Evolutionary conservation across 441 rosid species (phyloP), one percentile per base, ranked within the genome.

Genomic region (Manihot esculenta): DNA sequence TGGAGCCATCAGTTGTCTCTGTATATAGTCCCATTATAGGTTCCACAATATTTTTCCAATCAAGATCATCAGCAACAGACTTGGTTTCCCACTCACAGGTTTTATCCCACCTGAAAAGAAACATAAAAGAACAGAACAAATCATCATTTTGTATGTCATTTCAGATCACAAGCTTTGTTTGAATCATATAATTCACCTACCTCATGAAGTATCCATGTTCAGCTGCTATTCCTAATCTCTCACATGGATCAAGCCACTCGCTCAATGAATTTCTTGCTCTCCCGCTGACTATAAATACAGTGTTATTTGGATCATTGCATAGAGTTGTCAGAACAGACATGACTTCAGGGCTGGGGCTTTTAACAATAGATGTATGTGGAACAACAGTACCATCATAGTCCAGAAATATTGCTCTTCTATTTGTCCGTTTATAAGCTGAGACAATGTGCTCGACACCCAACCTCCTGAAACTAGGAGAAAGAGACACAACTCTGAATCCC

Each of bases 1-100:
- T 84, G 62, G 98, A 89, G 64, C 98, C 98, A 85, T 93, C 96
- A 0, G 98, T 91, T 42, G 98, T 75, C 58, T 93, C 98, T 56
- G 84, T 87, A 74, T 93, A 93, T 14, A 64, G 76, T 74, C 73
- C 82, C 98, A 93, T 91, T 3, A 93, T 74, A 65, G 98, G 98
- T 73, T 91, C 94, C 57, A 86, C 98, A 1, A 84, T 76, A 8
- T 77, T 82, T 73, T 78, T 91, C 98, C 98, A 93, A 73, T 89
- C 97, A 71, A 91, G 88, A 81, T 93, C 92, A 73, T 78, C 84
- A 60, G 81, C 83, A 26, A 79, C 44, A 59, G 80, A 63, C 72
- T 82, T 75, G 65, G 80, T 82, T 80, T 86, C 87, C 98, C 98
- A 93, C 20, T 86, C 88, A 26, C 83, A 76, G 57, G 77, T 69